Evolutionary conservation across 768 basidiomycete species (phyloP), one percentile per base, ranked within the genome.

Genomic region (Rhizopogon roseolus): DNA sequence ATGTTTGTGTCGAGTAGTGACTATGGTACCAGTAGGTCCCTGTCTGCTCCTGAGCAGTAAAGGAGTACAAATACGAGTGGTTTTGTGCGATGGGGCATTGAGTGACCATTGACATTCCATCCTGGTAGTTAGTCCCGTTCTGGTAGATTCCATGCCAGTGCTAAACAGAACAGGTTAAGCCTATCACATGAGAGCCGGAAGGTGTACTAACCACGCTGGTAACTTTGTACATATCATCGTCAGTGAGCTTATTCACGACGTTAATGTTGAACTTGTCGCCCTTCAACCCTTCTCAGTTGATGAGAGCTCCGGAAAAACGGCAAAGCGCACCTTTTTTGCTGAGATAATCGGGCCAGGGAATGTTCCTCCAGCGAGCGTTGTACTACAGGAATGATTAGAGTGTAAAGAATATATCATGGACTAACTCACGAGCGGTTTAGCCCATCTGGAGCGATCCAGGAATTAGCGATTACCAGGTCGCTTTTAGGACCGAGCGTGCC

Each of bases 21-120:
- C 62, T 66, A 37, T 65, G 57, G 37, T 62, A 61, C 75, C 76
- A 77, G 52, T 66, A 76, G 0, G 73, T 75, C 8, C 76, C 75
- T 5, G 66, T 62, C 49, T 73, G 69, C 45, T 65, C 49, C 1
- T 57, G 37, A 36, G 54, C 59, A 2, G 55, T 57, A 56, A 76
- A 75, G 41, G 71, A 60, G 49, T 74, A 75, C 32, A 65, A 38
- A 60, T 71, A 75, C 1, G 71, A 66, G 37, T 71, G 56, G 5
- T 59, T 62, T 1, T 68, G 65, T 2, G 62, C 61, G 41, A 73
- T 73, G 13, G 72, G 74, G 54, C 72, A 75, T 59, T 75, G 73
- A 39, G 64, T 76, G 3, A 77, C 72, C 22, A 62, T 66, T 14
- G 73, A 62, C 38, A 62, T 37, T 10, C 74, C 75, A 54, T 75